Percentiles rank a stretch among this genome's conserved stretches.
Conservation (phyloP, 23 red algal species). For the Gracilariopsis chorda region DNA sequence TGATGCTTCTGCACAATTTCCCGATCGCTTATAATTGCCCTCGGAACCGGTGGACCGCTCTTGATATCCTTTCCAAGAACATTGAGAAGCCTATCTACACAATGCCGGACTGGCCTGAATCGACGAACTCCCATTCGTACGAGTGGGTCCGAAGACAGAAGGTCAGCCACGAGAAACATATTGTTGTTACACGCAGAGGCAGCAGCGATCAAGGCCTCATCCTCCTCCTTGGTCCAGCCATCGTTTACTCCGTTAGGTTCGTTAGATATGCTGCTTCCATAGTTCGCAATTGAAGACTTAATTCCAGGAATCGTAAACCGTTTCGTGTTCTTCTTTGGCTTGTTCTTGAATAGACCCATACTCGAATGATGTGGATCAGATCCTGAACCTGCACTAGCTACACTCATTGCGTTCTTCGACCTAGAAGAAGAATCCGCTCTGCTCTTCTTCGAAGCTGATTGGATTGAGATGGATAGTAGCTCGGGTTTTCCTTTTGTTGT, state of each 20-base stretch:
- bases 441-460: background rate
- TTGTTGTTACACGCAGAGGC: conserved; percentile 27
- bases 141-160: conserved; percentile 2
- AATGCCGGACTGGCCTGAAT: background rate
- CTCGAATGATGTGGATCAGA: background rate
- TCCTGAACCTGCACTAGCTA: background rate
- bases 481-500: background rate
- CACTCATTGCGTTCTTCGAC: background rate
- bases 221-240: conserved; percentile 63
- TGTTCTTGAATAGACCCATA: conserved; percentile 21
- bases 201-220: conserved; percentile 6
- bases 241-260: conserved; percentile 28
- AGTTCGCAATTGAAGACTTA: conserved; percentile 5
- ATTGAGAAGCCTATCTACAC: conserved; percentile 26
- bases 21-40: background rate
- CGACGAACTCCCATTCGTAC: conserved; percentile 45
- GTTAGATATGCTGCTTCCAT: background rate
- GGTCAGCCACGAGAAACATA: conserved; percentile 53
- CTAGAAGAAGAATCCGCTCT: background rate
- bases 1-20: background rate
- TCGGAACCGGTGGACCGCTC: conserved; percentile 3
- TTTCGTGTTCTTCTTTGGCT: conserved; percentile 18
- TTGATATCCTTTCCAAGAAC: conserved; percentile 11
- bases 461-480: background rate
- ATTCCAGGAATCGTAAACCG: background rate